These are phyloP conservation scores for Trichoderma hamatum DNA, from an alignment of 2,329 filamentous ascomycete genomes.

Conservation along the genomic window DNA sequence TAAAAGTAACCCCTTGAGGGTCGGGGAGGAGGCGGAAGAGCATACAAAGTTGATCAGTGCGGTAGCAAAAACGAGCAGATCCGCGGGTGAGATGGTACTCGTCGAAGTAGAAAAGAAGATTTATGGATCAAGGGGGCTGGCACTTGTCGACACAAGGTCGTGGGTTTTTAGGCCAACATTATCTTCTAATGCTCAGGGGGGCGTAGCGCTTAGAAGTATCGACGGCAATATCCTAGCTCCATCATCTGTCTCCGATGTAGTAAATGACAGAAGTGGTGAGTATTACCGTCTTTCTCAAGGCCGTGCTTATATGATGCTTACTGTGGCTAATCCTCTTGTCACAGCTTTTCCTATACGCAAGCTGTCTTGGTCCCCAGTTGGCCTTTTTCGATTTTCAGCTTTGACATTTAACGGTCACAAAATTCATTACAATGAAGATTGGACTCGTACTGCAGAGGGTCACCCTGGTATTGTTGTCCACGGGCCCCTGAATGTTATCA, in stretches of 20 bases:
- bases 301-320: background rate
- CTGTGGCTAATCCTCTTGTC: background rate
- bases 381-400: conserved; percentile 79
- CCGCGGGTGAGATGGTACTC: conserved; percentile 64
- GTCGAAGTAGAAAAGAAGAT: conserved; percentile 66
- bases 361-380: conserved; percentile 50
- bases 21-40: conserved; percentile 61
- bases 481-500: conserved; percentile 74
- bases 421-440: conserved; percentile 77
- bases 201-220: background rate
- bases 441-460: conserved; percentile 66
- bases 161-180: conserved; percentile 51
- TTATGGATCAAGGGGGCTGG: conserved; percentile 53
- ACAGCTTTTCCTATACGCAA: conserved; percentile 35
- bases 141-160: conserved; percentile 58
- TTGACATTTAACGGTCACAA: conserved; percentile 85
- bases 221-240: conserved; percentile 30
- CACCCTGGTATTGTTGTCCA: conserved; percentile 76
- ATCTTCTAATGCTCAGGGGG: conserved; percentile 21
- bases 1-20: conserved; percentile 42
- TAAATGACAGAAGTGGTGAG: conserved; percentile 28
- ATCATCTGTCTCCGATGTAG: conserved; percentile 33
- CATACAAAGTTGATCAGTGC: conserved; percentile 58
- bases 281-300: background rate
- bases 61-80: conserved; percentile 56